Base-by-base conservation (phyloP, 2,329 filamentous ascomycete species). In the Cladophialophora chaetospira region DNA sequence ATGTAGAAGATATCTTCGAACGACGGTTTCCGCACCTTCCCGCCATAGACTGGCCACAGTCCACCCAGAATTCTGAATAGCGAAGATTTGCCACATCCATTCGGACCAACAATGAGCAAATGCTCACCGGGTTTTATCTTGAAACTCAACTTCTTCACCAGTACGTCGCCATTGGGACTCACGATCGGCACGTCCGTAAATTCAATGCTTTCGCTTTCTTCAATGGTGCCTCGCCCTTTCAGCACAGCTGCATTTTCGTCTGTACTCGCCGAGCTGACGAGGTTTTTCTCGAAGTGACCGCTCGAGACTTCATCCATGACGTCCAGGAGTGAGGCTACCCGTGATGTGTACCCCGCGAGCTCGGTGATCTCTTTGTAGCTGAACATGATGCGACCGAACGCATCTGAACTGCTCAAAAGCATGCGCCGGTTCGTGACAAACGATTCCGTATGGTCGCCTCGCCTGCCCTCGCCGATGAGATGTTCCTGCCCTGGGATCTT, bases 1-100 rank as follows among this genome's bases (percentile, higher is more conserved):
- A 99, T 95, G 76, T 99, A 99, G 76, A 97, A 99, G 70, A 99
- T 97, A 70, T 94, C 88, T 64, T 89, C 86, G 68, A 93, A 94
- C 1, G 89, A 86, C 1, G 94, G 94, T 72, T 97, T 97, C 67
- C 90, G 82, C 17, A 99, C 94, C 1, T 84, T 91, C 49, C 94
- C 94, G 63, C 94, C 93, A 72, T 99, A 99, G 10, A 97, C 94
- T 13, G 94, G 94, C 94, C 94, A 99, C 2, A 99, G 80, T 0
- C 94, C 94, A 60, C 94, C 94, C 1, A 99, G 83, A 65, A 99
- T 99, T 33, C 94, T 87, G 82, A 99, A 99, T 2, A 99, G 81
- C 13, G 89, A 95, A 0, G 91, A 96, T 73, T 99, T 99, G 38
- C 94, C 94, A 72, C 94, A 99, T 33, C 94, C 94, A 71, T 99